Percentiles rank a stretch among this genome's conserved stretches.
Evolutionary conservation across 352 stramenopile genomes (phyloP).

Genomic region (Phytopythium oedochilum): DNA sequence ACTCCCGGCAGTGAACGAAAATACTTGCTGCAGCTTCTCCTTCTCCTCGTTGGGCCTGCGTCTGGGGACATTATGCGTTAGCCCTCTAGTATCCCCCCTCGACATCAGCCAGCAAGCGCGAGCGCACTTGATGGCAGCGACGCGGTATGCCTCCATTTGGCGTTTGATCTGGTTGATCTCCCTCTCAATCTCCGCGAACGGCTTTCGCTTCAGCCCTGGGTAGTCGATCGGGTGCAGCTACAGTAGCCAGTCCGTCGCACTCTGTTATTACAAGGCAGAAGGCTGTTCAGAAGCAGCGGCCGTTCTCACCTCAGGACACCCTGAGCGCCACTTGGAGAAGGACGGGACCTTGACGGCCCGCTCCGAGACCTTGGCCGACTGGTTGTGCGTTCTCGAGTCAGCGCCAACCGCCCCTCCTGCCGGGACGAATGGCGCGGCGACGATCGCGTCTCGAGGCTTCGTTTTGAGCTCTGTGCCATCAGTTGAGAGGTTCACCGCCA

Average conservation of each 20-base stretch:
- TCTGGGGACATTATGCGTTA: neutral
- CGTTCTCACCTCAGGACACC: conserved; percentile 23
- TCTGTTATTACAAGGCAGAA: neutral
- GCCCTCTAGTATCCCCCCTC: neutral
- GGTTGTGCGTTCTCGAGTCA: conserved; percentile 44
- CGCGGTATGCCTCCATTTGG: conserved; percentile 61
- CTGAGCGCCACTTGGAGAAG: conserved; percentile 20
- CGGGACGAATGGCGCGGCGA: conserved; percentile 58
- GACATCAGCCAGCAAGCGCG: too few relatives aligned
- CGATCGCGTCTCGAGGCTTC: conserved; percentile 24
- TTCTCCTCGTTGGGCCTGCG: conserved; percentile 70
- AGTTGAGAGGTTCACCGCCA: too few relatives aligned
- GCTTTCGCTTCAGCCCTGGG: conserved; percentile 41
- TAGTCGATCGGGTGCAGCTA: conserved; percentile 65
- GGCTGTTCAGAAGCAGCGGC: neutral
- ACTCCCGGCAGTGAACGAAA: conserved; percentile 57
- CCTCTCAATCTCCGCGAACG: conserved; percentile 71
- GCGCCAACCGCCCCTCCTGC: conserved; percentile 28
- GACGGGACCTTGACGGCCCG: conserved; percentile 48
- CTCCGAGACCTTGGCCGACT: conserved; percentile 52
- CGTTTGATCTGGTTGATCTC: conserved; percentile 66
- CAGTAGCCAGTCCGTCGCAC: neutral
- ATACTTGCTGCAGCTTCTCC: conserved; percentile 77
- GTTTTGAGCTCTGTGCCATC: conserved; percentile 46
- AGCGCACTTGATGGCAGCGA: conserved; percentile 44